Conservation (phyloP, 495 filamentous ascomycete genomes). For the Hypomontagnella monticulosa region DNA sequence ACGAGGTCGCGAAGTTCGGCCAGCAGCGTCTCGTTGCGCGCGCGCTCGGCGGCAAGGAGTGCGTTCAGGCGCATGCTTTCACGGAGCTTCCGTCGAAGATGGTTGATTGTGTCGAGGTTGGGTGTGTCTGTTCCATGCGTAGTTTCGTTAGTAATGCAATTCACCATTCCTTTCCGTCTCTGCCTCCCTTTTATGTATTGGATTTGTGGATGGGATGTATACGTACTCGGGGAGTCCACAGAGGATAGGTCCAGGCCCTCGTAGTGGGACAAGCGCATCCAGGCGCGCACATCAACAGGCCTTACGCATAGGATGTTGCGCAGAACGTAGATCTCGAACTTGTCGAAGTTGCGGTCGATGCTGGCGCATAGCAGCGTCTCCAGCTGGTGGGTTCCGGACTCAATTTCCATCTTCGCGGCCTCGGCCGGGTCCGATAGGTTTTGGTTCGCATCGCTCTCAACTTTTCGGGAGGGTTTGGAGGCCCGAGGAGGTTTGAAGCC, state of each 20-base stretch:
- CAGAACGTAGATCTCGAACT: slow-evolving; percentile 92
- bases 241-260: slow-evolving; percentile 59
- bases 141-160: slow-evolving; percentile 3
- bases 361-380: slow-evolving; percentile 92
- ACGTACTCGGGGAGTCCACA: slow-evolving; percentile 20
- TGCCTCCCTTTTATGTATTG: too few relatives aligned
- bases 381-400: slow-evolving; percentile 88
- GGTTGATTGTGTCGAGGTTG: slow-evolving; percentile 71
- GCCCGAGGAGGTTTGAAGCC: slow-evolving; percentile 71
- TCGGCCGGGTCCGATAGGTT: slow-evolving; percentile 64
- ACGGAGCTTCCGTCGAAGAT: slow-evolving; percentile 77
- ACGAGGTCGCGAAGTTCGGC: slow-evolving; percentile 68
- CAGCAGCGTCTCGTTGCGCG: slow-evolving; percentile 79
- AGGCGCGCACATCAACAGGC: slow-evolving; percentile 73
- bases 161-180: background rate
- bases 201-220: background rate
- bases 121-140: slow-evolving; percentile 55
- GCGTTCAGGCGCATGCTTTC: slow-evolving; percentile 83
- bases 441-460: slow-evolving; percentile 56
- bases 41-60: slow-evolving; percentile 75
- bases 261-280: slow-evolving; percentile 87
- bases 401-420: slow-evolving; percentile 77
- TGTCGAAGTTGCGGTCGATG: slow-evolving; percentile 97
- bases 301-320: slow-evolving; percentile 84
- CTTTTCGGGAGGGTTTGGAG: slow-evolving; percentile 41